These are phyloP conservation scores for Fraxinus pennsylvanica DNA, from an alignment of 257 asterid species.

Conservation along the genomic window DNA sequence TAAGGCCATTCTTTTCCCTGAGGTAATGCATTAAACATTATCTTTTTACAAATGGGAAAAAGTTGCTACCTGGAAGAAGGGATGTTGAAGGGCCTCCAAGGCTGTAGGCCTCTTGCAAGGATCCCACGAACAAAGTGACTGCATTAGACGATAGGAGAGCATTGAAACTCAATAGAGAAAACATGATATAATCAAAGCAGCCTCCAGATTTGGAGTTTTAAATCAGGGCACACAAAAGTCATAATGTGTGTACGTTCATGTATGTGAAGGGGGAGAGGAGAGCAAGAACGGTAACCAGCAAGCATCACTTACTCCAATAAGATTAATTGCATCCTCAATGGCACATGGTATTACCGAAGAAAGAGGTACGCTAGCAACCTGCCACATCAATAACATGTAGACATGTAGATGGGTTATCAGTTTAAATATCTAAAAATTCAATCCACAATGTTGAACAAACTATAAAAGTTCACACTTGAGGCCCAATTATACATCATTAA, in stretches of 20 bases:
- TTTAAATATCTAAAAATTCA: background rate
- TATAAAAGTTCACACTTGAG: background rate
- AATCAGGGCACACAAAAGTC: background rate
- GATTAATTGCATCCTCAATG: slow-evolving; percentile 57
- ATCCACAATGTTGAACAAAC: background rate
- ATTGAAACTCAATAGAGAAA: background rate
- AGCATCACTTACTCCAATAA: slow-evolving; percentile 58
- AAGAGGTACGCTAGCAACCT: slow-evolving; percentile 66
- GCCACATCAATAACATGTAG: slow-evolving; percentile 23
- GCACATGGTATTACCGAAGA: slow-evolving; percentile 64
- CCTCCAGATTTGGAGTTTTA: background rate
- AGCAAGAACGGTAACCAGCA: background rate
- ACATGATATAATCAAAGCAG: background rate
- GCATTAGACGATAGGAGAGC: slow-evolving; percentile 19
- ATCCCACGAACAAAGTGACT: slow-evolving; percentile 95
- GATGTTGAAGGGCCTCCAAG: slow-evolving; percentile 83
- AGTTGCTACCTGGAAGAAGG: slow-evolving; percentile 76
- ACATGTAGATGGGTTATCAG: slow-evolving; percentile 1
- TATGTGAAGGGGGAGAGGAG: background rate
- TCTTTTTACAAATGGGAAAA: background rate
- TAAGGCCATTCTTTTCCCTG: background rate
- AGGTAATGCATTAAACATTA: background rate
- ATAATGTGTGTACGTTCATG: background rate
- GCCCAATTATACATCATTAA: background rate
- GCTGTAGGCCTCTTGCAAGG: slow-evolving; percentile 92